Evolutionary conservation across 768 basidiomycete species (phyloP).

Genomic region (Xerocomus brunneocitrinus): DNA sequence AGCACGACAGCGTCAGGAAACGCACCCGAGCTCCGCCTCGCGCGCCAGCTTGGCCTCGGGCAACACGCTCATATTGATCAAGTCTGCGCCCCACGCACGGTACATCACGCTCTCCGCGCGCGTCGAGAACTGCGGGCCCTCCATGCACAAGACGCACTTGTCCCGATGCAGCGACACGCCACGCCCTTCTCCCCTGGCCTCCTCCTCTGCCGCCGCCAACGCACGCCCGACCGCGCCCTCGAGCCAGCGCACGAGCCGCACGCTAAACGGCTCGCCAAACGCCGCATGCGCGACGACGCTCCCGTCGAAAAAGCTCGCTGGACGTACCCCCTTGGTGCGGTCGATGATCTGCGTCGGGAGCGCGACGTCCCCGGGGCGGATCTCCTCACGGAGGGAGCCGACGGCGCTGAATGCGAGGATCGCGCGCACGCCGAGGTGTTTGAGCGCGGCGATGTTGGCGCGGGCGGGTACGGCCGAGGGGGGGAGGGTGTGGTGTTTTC

Average conservation of each 20-base stretch:
- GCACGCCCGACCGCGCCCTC: constrained; percentile 59
- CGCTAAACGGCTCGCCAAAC: constrained; percentile 90
- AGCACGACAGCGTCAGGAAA: background rate
- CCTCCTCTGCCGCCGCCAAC: constrained; percentile 39
- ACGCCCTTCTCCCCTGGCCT: constrained; percentile 35
- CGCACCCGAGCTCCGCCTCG: constrained; percentile 87
- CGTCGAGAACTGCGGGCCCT: constrained; percentile 98
- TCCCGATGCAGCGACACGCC: constrained; percentile 70
- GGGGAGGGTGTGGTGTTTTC: constrained; percentile 67
- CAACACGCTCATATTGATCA: constrained; percentile 96
- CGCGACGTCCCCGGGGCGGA: constrained; percentile 82
- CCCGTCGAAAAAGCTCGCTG: constrained; percentile 82
- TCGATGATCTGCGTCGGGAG: constrained; percentile 94
- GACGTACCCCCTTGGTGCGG: constrained; percentile 90
- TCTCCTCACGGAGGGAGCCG: constrained; percentile 90
- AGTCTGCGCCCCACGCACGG: constrained; percentile 83
- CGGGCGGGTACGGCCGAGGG: constrained; percentile 80
- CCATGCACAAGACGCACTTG: constrained; percentile 92
- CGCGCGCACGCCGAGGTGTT: constrained; percentile 83
- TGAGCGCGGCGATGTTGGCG: constrained; percentile 95
- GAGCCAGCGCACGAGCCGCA: constrained; percentile 60
- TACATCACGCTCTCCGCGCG: constrained; percentile 95
- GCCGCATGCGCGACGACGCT: constrained; percentile 85
- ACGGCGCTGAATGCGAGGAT: constrained; percentile 95
- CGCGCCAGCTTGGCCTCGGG: constrained; percentile 97